Percentiles rank a stretch among this genome's conserved stretches.
Conservation (phyloP, 176 grass and related monocot species). For the Olyra latifolia region DNA sequence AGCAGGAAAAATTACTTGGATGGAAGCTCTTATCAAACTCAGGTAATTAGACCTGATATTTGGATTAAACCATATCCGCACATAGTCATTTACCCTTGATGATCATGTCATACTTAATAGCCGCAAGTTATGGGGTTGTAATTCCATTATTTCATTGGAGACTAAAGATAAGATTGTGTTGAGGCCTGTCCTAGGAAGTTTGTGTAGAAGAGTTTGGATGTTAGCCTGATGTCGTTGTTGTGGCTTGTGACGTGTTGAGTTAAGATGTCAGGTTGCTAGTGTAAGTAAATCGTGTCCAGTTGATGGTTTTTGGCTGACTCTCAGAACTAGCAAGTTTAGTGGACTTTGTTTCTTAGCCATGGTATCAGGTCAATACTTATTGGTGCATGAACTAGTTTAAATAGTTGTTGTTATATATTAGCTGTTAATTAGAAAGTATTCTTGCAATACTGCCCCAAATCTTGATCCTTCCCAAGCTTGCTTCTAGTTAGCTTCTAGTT, state of each 20-base stretch:
- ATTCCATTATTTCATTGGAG: not conserved
- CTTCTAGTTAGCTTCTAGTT: not conserved
- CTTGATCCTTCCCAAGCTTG: not conserved
- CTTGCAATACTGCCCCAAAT: not conserved
- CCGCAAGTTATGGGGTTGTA: not conserved
- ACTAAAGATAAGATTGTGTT: not conserved
- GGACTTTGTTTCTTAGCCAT: not conserved
- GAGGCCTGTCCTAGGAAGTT: no score
- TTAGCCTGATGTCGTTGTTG: not conserved
- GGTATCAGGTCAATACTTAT: not conserved
- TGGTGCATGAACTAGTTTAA: conserved; percentile 2
- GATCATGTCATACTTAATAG: not conserved
- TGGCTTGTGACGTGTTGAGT: not conserved
- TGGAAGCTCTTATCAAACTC: not conserved
- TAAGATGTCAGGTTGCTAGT: not conserved
- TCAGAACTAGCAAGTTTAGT: not conserved
- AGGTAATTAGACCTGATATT: not conserved
- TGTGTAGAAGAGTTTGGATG: not conserved
- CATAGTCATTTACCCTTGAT: not conserved
- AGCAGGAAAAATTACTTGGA: not conserved
- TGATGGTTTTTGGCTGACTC: not conserved
- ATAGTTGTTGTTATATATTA: not conserved
- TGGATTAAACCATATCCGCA: not conserved
- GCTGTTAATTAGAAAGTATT: not conserved
- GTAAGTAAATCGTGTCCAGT: not conserved